Base-by-base conservation (phyloP, 495 filamentous ascomycete genomes). In the Penicillium daleae region DNA sequence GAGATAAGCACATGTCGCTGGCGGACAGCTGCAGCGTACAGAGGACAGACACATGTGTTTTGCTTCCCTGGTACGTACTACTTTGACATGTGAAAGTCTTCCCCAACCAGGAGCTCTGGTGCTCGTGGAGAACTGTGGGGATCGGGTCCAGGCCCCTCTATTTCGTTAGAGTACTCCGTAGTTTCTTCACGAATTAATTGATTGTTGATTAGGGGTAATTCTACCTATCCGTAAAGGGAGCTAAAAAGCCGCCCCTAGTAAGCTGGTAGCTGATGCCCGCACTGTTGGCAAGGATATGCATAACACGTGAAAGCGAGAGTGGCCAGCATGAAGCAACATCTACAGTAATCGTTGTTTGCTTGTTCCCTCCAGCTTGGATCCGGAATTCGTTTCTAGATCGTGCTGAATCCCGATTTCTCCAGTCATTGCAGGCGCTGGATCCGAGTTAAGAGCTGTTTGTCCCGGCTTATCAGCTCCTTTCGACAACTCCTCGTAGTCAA, bases 281-380 rank as follows among this genome's bases (percentile, higher is more conserved):
- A 46, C 22, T 40, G 3, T 19, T 44, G n/a, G 19, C 40, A 22
- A 44, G 42, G 9, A 46, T 24, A 46, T 46, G 42, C 42, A 52
- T 31, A 40, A 35, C 62, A 65, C 59, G 66, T 65, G 66, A 65
- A 65, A 65, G 48, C 40, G 40, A 62, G 59, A 64, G 55, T 62
- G 62, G 58, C 42, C 59, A 61, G 42, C 42, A 46, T 31, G 24
- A 27, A 17, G 35, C 29, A 53, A 9, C 42, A 42, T 21, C 48
- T 54, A n/a, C n/a, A n/a, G n/a, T n/a, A n/a, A n/a, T n/a, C n/a
- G n/a, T 12, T 7, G 7, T 15, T 50, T 29, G 46, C 42, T 46
- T 46, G 7, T 46, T 46, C 13, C 35, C 13, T 39, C 22, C 19
- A 21, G 22, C 10, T 44, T 44, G 17, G 40, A 4, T 22, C 21